Conservation (phyloP, 1,284 basidiomycete species). For the Fomitiporia mediterranea region DNA sequence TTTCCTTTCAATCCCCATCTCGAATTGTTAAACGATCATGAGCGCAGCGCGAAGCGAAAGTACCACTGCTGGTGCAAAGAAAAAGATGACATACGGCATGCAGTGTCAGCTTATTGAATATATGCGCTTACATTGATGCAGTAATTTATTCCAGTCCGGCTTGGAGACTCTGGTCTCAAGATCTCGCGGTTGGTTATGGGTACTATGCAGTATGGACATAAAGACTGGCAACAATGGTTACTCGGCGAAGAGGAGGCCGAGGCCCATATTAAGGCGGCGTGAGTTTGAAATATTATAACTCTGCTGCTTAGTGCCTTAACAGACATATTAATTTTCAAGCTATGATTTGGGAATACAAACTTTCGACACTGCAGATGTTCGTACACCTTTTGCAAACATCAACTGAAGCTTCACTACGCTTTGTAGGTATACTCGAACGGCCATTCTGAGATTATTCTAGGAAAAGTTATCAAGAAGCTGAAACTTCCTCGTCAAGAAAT, state of each 20-base stretch:
- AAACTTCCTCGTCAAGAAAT: conserved; percentile 39
- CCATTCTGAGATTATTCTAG: conserved; percentile 39
- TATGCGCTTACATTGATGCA: background rate
- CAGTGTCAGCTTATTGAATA: background rate
- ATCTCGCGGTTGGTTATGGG: conserved; percentile 32
- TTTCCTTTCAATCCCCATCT: too few relatives aligned
- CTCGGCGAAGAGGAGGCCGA: conserved; percentile 30
- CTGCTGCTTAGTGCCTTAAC: too few relatives aligned
- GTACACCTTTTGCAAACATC: too few relatives aligned
- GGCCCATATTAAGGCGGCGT: conserved; percentile 31
- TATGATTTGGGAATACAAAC: conserved; percentile 36
- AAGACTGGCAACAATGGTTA: conserved; percentile 26
- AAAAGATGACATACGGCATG: background rate
- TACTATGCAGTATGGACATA: conserved; percentile 31
- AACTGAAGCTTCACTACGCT: conserved; percentile 10
- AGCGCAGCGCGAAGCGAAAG: too few relatives aligned
- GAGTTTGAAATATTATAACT: background rate
- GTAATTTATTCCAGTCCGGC: conserved; percentile 27
- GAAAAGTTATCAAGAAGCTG: conserved; percentile 41
- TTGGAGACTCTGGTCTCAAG: conserved; percentile 31
- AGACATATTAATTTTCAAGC: too few relatives aligned
- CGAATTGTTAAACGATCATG: too few relatives aligned
- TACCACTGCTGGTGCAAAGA: too few relatives aligned
- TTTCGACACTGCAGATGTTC: conserved; percentile 40
- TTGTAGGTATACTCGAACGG: conserved; percentile 37